phyloP scores from a whole-genome alignment of 1,284 basidiomycete species.

The Cerioporus squamosus region DNA sequence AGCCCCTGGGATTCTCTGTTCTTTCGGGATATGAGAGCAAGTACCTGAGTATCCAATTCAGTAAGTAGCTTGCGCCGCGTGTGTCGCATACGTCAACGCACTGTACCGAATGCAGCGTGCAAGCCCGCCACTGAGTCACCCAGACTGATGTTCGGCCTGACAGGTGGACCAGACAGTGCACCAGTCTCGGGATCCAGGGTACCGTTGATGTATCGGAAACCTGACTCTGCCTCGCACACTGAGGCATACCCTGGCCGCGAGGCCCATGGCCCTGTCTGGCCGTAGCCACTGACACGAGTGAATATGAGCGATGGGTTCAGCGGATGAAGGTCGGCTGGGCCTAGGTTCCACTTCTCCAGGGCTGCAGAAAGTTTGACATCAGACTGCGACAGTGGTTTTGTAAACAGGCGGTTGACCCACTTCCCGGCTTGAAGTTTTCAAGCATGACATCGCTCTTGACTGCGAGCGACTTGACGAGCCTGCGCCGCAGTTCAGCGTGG shows the following conservation, averaged over 20 bases:
- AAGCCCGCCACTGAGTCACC: conserved; percentile 73
- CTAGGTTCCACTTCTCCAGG: conserved; percentile 70
- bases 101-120: conserved; percentile 75
- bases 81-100: conserved; percentile 30
- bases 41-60: conserved; percentile 45
- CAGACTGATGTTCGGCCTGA: conserved; percentile 71
- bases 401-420: conserved; percentile 42
- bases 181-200: conserved; percentile 58
- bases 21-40: conserved; percentile 69
- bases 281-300: conserved; percentile 75
- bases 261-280: conserved; percentile 75
- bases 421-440: conserved; percentile 77
- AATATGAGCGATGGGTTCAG: conserved; percentile 69
- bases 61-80: neutral
- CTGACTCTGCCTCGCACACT: conserved; percentile 75
- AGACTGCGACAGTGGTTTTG: neutral
- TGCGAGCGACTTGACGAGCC: conserved; percentile 65
- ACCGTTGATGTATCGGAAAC: conserved; percentile 75
- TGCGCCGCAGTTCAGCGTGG: conserved; percentile 28
- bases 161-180: conserved; percentile 60
- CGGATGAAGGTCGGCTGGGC: conserved; percentile 56
- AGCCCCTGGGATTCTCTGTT: conserved; percentile 42
- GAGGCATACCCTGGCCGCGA: conserved; percentile 71
- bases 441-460: conserved; percentile 64
- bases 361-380: conserved; percentile 40